Percentiles rank a stretch among this genome's conserved stretches.
Conservation (phyloP, 768 basidiomycete species). For the Chalciporus piperatus region DNA sequence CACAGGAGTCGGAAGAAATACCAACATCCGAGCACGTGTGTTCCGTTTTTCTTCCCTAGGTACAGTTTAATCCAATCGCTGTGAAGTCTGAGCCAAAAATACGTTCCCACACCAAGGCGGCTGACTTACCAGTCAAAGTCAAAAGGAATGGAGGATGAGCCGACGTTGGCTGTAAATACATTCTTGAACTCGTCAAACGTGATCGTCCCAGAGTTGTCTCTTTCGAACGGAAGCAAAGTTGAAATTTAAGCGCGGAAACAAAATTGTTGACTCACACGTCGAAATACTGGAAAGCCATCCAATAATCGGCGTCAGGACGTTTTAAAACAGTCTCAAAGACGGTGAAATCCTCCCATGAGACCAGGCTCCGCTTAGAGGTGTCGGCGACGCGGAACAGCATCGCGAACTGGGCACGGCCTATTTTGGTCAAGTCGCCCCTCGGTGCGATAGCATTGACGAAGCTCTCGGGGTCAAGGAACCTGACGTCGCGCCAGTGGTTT, state of each 20-base stretch:
- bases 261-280: conserved; percentile 68
- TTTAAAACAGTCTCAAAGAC: conserved; percentile 93
- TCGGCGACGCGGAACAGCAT: conserved; percentile 91
- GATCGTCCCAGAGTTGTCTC: conserved; percentile 90
- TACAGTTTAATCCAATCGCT: conserved; percentile 97
- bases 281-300: conserved; percentile 95
- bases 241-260: neutral
- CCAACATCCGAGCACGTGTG: conserved; percentile 90
- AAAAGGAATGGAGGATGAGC: conserved; percentile 83
- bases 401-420: conserved; percentile 83
- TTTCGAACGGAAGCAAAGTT: conserved; percentile 31
- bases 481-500: conserved; percentile 30
- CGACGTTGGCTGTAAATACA: conserved; percentile 80
- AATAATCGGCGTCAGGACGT: conserved; percentile 94
- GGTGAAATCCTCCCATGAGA: conserved; percentile 95
- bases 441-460: conserved; percentile 97
- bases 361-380: conserved; percentile 65
- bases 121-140: conserved; percentile 81
- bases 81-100: neutral
- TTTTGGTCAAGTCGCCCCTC: conserved; percentile 77
- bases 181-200: conserved; percentile 93
- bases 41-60: conserved; percentile 87
- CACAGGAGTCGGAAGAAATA: conserved; percentile 10
- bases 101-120: neutral
- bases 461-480: conserved; percentile 81